Base-by-base conservation (phyloP, 176 grass and related monocot species). In the Guadua angustifolia region DNA sequence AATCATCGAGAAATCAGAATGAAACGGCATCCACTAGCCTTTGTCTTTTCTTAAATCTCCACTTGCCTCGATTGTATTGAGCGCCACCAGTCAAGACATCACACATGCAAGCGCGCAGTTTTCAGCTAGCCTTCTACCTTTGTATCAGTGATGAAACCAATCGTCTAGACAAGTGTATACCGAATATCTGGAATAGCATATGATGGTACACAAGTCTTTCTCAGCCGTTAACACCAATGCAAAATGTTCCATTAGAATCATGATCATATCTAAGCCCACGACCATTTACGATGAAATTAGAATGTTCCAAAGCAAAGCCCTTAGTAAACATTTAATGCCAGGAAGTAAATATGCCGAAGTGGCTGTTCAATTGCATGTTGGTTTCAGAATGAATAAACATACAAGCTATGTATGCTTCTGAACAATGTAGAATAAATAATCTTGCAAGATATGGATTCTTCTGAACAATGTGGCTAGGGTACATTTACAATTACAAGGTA, bases 401-500 rank as follows among this genome's bases (percentile, higher is more conserved):
- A 63, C 39, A 83, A 24, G 47, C 9, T 11, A 84, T 18, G 39
- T 26, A 50, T 44, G 56, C 18, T 65, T 51, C 45, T 46, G 5
- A 85, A 85, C 77, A 82, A 38, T 65, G 71, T 29, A 22, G 39
- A 47, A 66, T 51, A n/a, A 71, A 79, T 50, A 51, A 42, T 4
- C 15, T 9, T 52, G 52, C 24, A 72, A 45, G 22, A 3, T 17
- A 79, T 18, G 39, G 15, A 42, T 44, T 77, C 24, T 82, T 68
- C 25, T 56, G 3, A 86, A 85, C 71, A 82, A 46, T 71, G 63
- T 24, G 17, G 58, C 38, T 56, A 36, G 15, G 69, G 44, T 62
- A 76, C 26, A 85, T 53, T 80, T 63, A 33, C 70, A 81, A 38
- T 76, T 59, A 15, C 52, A 53, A 25, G 61, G 22, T 12, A 85